Evolutionary conservation across 2,329 filamentous ascomycete species (phyloP).

Genomic region (Aspergillus ustus): DNA sequence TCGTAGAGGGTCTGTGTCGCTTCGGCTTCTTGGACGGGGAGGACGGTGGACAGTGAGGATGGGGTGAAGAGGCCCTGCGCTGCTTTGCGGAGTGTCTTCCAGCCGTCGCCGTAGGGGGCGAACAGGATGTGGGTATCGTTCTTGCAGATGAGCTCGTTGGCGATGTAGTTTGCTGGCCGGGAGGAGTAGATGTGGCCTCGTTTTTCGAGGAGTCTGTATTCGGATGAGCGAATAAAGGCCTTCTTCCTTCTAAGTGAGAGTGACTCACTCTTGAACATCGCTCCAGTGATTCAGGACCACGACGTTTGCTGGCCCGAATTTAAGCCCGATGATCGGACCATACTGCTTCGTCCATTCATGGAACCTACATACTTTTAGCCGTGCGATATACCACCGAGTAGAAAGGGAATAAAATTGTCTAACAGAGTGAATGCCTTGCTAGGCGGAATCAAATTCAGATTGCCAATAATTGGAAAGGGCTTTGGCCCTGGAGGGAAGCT

Average conservation of each 20-base stretch:
- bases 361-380: neutral
- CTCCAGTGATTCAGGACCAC: constrained; percentile 1
- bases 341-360: constrained; percentile 10
- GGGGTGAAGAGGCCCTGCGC: constrained; percentile 8
- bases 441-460: constrained; percentile 8
- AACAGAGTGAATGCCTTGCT: neutral
- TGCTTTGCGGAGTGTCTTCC: constrained; percentile 5
- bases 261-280: constrained; percentile 2
- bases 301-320: constrained; percentile 7
- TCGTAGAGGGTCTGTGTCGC: constrained; percentile 6
- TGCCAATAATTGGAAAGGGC: constrained; percentile 5
- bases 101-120: constrained; percentile 1
- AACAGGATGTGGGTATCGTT: constrained; percentile 11
- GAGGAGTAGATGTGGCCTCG: constrained; percentile 14
- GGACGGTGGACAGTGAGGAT: neutral
- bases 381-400: neutral
- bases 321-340: constrained; percentile 1
- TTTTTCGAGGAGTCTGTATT: constrained; percentile 5
- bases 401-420: neutral
- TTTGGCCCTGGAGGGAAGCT: constrained; percentile 10
- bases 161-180: constrained; percentile 10
- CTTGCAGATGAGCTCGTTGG: constrained; percentile 12
- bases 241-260: neutral
- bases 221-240: neutral
- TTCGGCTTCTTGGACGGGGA: constrained; percentile 11